A percentile compares a stretch with the other conserved stretches of the same genome.
Conservation (phyloP, 202 grass and related monocot species). For the Alloteropsis angusta region DNA sequence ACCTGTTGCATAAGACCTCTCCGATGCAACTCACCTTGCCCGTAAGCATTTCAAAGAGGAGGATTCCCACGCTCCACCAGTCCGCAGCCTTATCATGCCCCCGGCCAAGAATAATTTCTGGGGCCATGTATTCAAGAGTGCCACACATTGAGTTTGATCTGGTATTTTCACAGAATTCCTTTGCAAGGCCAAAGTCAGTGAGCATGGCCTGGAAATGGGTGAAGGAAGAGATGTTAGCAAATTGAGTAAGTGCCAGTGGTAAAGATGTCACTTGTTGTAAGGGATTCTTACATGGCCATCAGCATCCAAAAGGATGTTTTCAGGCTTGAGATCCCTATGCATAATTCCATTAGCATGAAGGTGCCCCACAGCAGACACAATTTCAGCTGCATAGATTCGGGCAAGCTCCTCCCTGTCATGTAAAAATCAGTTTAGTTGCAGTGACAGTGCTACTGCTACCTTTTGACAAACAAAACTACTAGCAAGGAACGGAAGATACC, state of each 20-base stretch:
- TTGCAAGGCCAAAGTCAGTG: conserved; percentile 78
- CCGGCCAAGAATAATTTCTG: conserved; percentile 61
- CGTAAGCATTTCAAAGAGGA: conserved; percentile 92
- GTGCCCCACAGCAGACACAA: conserved; percentile 66
- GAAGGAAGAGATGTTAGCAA: not conserved
- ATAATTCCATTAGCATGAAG: conserved; percentile 79
- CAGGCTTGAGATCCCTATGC: conserved; percentile 87
- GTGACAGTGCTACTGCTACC: not conserved
- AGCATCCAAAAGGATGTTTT: conserved; percentile 78
- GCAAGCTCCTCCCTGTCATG: conserved; percentile 71
- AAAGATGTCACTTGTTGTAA: not conserved
- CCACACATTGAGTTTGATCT: conserved; percentile 82
- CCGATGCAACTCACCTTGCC: conserved; percentile 44
- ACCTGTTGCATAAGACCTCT: not conserved
- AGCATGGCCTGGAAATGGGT: conserved; percentile 55
- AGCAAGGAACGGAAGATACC: conserved; percentile 24
- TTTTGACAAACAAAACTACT: conserved; percentile 10
- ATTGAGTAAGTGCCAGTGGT: not conserved
- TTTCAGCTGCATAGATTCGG: conserved; percentile 70
- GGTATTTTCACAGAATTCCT: conserved; percentile 66
- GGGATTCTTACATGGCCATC: conserved; percentile 67
- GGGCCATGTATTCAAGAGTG: conserved; percentile 78
- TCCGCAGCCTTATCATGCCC: conserved; percentile 84
- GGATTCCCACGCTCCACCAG: conserved; percentile 91
- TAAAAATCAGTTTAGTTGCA: conserved; percentile 5